Evolutionary conservation across 2,329 filamentous ascomycete species (phyloP), one percentile per base, ranked within the genome.

Genomic region (Alternaria sp.): DNA sequence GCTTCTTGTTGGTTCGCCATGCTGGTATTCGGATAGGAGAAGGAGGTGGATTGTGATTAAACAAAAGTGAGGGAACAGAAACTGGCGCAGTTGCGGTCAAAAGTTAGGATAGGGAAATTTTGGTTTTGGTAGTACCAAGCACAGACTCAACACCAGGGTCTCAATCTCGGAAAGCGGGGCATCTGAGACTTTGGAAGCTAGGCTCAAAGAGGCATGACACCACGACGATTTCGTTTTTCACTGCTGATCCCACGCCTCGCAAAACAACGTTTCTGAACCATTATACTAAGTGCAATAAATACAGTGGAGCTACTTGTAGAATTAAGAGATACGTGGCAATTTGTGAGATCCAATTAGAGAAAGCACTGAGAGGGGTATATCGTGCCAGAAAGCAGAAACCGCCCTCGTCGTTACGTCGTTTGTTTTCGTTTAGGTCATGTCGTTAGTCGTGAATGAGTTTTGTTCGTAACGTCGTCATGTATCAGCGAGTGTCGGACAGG

Each of bases 361-460:
- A 41, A 24, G 36, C 18, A 58, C 47, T 47, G 66, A 72, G 72
- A 71, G 67, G 75, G 74, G 72, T 77, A 75, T 75, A 74, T 72
- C 69, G 57, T 69, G 63, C 66, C 54, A 71, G 72, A 69, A 60
- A 69, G 70, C 64, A 69, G 66, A 73, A 51, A 61, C 64, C 64
- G 57, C 66, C 70, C 67, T 70, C 68, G 46, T 63, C 63, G 53
- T 61, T 49, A 56, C 68, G 54, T 70, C 70, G 61, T 74, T 55
- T 39, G 24, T 59, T 54, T 59, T 18, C 26, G 51, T 18, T 41
- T 56, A n/a, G 18, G 44, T 59, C 30, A 56, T 67, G 41, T 73
- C 72, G 58, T 73, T 36, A 65, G 54, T 73, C 70, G 54, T 76
- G 64, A 61, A 55, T 30, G 7, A 28, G 28, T 58, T 67, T 66